A percentile compares a stretch with the other conserved stretches of the same genome.
phyloP scores from a whole-genome alignment of 2,329 filamentous ascomycete species.

The Dactylonectria macrodidyma region DNA sequence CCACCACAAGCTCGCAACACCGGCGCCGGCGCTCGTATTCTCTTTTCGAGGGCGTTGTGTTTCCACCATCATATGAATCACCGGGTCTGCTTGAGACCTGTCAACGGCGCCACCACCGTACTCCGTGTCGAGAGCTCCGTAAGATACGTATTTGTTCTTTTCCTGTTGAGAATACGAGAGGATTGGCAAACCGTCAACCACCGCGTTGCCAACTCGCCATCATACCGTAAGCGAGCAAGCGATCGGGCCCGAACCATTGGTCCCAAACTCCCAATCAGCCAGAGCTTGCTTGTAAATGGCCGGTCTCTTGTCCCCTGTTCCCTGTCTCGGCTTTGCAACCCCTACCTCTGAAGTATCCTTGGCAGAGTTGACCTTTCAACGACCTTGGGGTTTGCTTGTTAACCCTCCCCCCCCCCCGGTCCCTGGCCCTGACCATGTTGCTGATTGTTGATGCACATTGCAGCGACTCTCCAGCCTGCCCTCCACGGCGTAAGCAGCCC shows the following conservation, averaged over 20 bases:
- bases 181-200: conserved; percentile 36
- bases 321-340: conserved; percentile 32
- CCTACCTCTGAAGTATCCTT: conserved; percentile 8
- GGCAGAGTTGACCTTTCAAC: conserved; percentile 5
- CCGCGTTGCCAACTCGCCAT: conserved; percentile 22
- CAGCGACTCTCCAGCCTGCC: conserved; percentile 18
- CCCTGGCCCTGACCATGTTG: conserved; percentile 5
- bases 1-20: background rate
- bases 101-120: background rate
- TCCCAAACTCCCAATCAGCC: conserved; percentile 30
- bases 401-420: background rate
- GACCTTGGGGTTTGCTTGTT: conserved; percentile 16
- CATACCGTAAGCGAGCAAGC: conserved; percentile 35
- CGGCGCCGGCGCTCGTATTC: conserved; percentile 13
- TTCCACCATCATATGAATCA: background rate
- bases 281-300: conserved; percentile 25
- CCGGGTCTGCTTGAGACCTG: background rate
- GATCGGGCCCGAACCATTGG: conserved; percentile 42
- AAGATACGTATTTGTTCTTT: conserved; percentile 20
- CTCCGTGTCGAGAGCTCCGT: conserved; percentile 5
- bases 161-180: conserved; percentile 42
- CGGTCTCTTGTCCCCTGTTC: conserved; percentile 40
- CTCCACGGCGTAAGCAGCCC: conserved; percentile 23
- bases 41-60: background rate
- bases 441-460: conserved; percentile 12